Evolutionary conservation across 2,329 filamentous ascomycete genomes (phyloP).

Genomic region (Xylariaceae sp.): DNA sequence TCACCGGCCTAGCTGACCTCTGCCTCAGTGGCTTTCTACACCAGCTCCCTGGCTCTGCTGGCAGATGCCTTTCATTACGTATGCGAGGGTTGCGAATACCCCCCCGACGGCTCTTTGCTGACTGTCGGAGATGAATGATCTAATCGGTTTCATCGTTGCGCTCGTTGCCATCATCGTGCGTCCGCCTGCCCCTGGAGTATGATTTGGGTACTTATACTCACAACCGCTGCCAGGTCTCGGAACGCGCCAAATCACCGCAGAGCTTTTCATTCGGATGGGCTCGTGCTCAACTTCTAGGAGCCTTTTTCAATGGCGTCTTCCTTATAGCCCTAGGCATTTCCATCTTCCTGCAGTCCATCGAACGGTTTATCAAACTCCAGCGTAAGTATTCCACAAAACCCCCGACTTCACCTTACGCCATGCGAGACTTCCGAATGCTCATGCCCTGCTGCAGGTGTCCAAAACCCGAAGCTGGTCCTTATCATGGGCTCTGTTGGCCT

Average conservation of each 20-base stretch:
- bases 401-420: no score
- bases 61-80: constrained; percentile 77
- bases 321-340: constrained; percentile 64
- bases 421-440: no score
- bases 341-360: constrained; percentile 65
- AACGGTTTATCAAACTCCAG: constrained; percentile 55
- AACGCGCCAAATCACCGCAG: constrained; percentile 47
- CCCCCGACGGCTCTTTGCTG: no score
- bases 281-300: constrained; percentile 62
- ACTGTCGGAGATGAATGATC: constrained; percentile 54
- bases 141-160: constrained; percentile 62
- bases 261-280: constrained; percentile 69
- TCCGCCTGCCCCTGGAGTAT: constrained; percentile 6
- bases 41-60: constrained; percentile 62
- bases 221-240: constrained; percentile 45
- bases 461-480: constrained; percentile 58
- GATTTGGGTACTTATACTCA: no score
- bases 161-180: constrained; percentile 55
- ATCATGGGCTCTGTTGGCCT: constrained; percentile 64
- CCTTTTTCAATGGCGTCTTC: constrained; percentile 76
- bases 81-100: no score
- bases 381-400: no score
- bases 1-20: constrained; percentile 4
- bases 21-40: constrained; percentile 35
- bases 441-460: constrained; percentile 40